Base-by-base conservation (phyloP, 2,329 filamentous ascomycete genomes). In the Elsinoe fawcettii region DNA sequence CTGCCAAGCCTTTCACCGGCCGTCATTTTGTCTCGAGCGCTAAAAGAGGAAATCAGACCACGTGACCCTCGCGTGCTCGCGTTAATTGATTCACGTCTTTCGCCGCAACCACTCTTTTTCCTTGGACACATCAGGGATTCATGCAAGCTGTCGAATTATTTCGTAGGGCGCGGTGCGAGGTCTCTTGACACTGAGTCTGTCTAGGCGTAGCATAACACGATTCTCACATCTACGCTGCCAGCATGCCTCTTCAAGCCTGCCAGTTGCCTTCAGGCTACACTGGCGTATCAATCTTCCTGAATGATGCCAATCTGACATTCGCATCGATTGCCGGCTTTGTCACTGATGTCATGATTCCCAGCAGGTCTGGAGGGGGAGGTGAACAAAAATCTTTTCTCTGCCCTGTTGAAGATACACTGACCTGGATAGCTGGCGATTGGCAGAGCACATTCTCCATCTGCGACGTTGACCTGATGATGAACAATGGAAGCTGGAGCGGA, bases 251-350 rank as follows among this genome's bases (percentile, higher is more conserved):
- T 11, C 25, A 34, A 22, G 30, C 16, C 37, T 39, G 37, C 25
- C 16, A 44, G 25, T 36, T 46, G 14, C 54, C 54, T 2, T 9
- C 22, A 8, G 54, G 39, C 54, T 56, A 56, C 43, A 37, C 22
- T 25, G 20, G 30, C 30, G 12, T 53, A 14, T 25, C 49, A 2
- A 20, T 5, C 12, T 30, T 53, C 5, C 20, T 53, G 14, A 25
- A 16, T 5, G 32, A 34, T 14, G 37, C 27, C 2, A 22, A n/a
- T 25, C 44, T 49, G 39, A 61, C 65, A 61, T 64, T 67, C 57
- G 74, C 84, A 61, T 85, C 75, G 70, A 72, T 93, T 39, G 78
- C 90, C 53, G 90, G 89, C 1, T 70, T 92, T 3, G 80, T 92
- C 2, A 80, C 82, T 54, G 87, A 92, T 63, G 78, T 77, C 51